A percentile compares a stretch with the other conserved stretches of the same genome.
Evolutionary conservation across 768 basidiomycete species (phyloP).

Genomic region (Pisolithus sp.): DNA sequence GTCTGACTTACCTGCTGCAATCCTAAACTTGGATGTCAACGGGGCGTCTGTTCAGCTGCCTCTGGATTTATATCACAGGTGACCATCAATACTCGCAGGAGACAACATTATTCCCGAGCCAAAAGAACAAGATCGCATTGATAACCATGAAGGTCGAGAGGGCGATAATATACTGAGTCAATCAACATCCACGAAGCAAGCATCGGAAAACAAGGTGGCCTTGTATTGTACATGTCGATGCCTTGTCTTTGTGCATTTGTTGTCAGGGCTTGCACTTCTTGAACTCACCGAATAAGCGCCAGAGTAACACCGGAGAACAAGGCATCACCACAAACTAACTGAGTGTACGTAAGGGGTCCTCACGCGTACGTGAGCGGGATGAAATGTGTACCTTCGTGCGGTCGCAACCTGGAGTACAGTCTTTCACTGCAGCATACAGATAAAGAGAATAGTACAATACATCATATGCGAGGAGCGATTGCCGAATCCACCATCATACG

Average conservation of each 20-base stretch:
- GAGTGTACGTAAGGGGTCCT: neutral
- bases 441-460: conserved; percentile 1
- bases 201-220: conserved; percentile 15
- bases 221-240: conserved; percentile 15
- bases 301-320: neutral
- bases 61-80: conserved; percentile 20
- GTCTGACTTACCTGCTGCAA: conserved; percentile 22
- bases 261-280: neutral
- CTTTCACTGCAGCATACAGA: neutral
- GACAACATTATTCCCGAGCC: neutral
- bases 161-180: neutral
- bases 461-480: neutral
- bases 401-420: neutral
- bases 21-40: conserved; percentile 19
- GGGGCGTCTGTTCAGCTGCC: conserved; percentile 4
- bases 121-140: neutral
- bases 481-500: neutral
- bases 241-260: neutral
- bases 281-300: neutral
- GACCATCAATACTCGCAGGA: neutral
- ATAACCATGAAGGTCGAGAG: neutral
- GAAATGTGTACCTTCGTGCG: neutral
- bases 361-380: too few relatives aligned
- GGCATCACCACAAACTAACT: neutral
- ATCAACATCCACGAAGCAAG: too few relatives aligned